Percentiles rank a stretch among this genome's conserved stretches.
phyloP scores from a whole-genome alignment of 495 filamentous ascomycete genomes.

The Glarea lozoyensis region DNA sequence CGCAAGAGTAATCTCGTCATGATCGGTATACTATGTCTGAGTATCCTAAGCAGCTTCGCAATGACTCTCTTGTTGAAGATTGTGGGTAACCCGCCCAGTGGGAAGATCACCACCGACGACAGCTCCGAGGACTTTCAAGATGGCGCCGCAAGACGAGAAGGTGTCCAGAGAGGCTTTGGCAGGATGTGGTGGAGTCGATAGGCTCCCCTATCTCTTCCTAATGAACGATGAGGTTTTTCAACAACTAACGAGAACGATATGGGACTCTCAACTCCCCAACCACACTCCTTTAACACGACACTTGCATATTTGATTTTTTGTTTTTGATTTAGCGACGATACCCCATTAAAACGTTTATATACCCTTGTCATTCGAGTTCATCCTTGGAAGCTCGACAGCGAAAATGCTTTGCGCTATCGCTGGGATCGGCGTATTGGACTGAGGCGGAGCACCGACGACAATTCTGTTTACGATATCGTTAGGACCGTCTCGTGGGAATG shows the following conservation, averaged over 20 bases:
- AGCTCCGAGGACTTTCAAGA: constrained; percentile 49
- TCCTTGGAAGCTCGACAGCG: constrained; percentile 33
- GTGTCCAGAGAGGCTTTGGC: constrained; percentile 56
- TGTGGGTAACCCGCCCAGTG: constrained; percentile 45
- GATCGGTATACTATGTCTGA: constrained; percentile 74
- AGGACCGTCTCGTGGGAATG: constrained; percentile 43
- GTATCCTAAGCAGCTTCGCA: constrained; percentile 58
- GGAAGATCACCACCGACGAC: constrained; percentile 34
- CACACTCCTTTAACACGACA: constrained; percentile 5
- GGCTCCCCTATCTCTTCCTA: background rate
- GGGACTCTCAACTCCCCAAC: constrained; percentile 12
- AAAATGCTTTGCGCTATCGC: constrained; percentile 53
- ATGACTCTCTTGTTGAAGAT: constrained; percentile 60
- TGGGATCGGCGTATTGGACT: constrained; percentile 41
- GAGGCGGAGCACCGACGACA: constrained; percentile 20
- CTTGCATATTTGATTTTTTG: constrained; percentile 16
- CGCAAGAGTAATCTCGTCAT: constrained; percentile 78
- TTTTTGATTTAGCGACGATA: constrained; percentile 34
- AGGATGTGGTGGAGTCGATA: constrained; percentile 38
- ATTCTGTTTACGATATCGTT: constrained; percentile 39
- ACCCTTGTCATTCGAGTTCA: constrained; percentile 27
- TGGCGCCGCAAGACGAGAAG: constrained; percentile 62
- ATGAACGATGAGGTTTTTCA: constrained; percentile 5
- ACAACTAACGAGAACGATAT: constrained; percentile 4
- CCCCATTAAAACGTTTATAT: constrained; percentile 49